phyloP scores from a whole-genome alignment of 192 early-diverging fungal species.

The Phlyctochytrium arcticum region DNA sequence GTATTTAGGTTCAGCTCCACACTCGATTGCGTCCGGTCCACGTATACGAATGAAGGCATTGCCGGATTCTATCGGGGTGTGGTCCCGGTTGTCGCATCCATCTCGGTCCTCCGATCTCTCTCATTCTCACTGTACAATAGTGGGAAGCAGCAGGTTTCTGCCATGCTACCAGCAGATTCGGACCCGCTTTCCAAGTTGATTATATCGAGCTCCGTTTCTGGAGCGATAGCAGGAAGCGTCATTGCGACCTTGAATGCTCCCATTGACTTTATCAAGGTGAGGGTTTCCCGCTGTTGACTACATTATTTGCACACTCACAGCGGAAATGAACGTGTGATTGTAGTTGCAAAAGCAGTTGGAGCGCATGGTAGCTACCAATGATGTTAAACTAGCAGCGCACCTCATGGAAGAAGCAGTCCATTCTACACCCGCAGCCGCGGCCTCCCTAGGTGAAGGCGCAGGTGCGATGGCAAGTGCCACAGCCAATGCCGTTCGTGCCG shows the following conservation, averaged over 20 bases:
- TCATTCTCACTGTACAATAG: conserved; percentile 87
- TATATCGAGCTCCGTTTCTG: conserved; percentile 20
- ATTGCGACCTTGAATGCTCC: conserved; percentile 46
- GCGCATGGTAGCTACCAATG: conserved; percentile 5
- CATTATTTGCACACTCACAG: background rate
- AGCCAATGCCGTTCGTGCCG: background rate
- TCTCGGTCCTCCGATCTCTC: conserved; percentile 82
- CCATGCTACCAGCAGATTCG: conserved; percentile 9
- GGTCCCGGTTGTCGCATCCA: conserved; percentile 75
- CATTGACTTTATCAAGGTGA: conserved; percentile 54
- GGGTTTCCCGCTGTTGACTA: too few species aligned
- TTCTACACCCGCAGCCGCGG: conserved; percentile 26
- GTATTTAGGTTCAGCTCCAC: conserved; percentile 80
- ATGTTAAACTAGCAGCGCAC: background rate
- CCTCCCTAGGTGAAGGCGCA: conserved; percentile 34
- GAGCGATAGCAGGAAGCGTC: conserved; percentile 37
- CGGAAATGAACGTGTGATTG: background rate
- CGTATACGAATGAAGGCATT: conserved; percentile 76
- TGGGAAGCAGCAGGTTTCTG: conserved; percentile 52
- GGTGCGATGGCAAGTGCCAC: conserved; percentile 4
- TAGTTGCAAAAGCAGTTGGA: conserved; percentile 33
- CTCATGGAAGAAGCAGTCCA: conserved; percentile 15
- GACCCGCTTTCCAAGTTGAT: conserved; percentile 4
- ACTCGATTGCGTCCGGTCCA: conserved; percentile 68
- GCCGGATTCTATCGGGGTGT: conserved; percentile 85